These are phyloP conservation scores for Stagonosporopsis vannaccii DNA, from an alignment of 2,329 filamentous ascomycete species.

Conservation along the genomic window DNA sequence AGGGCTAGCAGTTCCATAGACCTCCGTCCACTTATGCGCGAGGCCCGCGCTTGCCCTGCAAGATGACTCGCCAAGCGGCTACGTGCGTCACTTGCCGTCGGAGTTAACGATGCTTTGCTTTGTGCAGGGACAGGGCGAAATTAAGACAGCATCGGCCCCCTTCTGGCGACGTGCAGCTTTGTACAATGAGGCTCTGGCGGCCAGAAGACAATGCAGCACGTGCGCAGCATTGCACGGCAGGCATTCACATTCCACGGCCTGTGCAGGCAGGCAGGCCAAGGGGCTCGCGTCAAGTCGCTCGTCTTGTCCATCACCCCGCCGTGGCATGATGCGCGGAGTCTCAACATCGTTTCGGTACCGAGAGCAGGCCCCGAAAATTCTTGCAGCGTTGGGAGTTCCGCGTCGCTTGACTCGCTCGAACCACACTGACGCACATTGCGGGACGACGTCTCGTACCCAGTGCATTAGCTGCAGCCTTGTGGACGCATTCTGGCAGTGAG, in stretches of 20 bases:
- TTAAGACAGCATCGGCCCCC: constrained; percentile 10
- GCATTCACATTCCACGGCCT: constrained; percentile 4
- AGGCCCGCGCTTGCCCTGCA: constrained; percentile 13
- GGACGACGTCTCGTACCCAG: constrained; percentile 3
- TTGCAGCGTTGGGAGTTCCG: constrained; percentile 17
- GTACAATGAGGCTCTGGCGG: constrained; percentile 19
- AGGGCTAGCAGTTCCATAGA: constrained; percentile 9
- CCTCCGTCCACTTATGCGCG: constrained; percentile 11
- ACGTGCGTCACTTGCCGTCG: constrained; percentile 12
- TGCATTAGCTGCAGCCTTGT: constrained; percentile 15
- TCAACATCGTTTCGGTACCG: constrained; percentile 28
- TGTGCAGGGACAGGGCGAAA: constrained; percentile 14
- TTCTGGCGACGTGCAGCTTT: constrained; percentile 15
- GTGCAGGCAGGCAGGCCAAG: constrained; percentile 3
- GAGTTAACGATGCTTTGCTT: constrained; percentile 14
- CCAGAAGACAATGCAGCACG: constrained; percentile 20
- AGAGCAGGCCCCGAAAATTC: constrained; percentile 13
- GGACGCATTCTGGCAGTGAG: neutral
- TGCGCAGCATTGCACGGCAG: constrained; percentile 14
- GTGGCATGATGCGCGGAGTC: constrained; percentile 24
- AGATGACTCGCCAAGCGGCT: constrained; percentile 18
- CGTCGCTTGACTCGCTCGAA: constrained; percentile 15
- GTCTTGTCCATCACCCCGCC: constrained; percentile 23
- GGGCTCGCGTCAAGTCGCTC: constrained; percentile 20
- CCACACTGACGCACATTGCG: constrained; percentile 11